Conservation (phyloP, 192 early-diverging fungal species). For the Geranomyces michiganensis region DNA sequence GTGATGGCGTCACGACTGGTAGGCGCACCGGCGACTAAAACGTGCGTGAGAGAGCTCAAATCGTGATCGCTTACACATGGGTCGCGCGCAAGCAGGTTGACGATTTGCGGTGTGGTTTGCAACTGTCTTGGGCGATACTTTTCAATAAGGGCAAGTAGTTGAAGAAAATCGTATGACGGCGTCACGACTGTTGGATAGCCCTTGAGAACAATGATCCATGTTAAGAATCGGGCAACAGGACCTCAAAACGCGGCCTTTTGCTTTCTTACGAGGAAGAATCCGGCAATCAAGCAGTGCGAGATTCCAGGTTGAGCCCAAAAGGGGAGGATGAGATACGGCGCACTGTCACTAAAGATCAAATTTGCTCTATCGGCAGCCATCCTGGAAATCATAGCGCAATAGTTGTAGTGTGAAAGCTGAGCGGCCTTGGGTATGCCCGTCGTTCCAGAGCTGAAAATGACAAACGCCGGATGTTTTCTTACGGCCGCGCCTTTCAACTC, state of each 20-base stretch:
- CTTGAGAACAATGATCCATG: neutral
- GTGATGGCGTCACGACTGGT: neutral
- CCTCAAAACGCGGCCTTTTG: neutral
- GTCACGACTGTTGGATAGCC: conserved; percentile 7
- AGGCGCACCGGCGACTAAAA: conserved; percentile 8
- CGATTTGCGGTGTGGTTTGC: conserved; percentile 15
- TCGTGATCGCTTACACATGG: neutral
- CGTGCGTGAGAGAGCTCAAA: conserved; percentile 9
- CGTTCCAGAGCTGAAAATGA: conserved; percentile 1
- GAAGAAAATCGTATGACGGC: conserved; percentile 10
- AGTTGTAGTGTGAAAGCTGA: conserved; percentile 7
- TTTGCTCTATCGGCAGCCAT: conserved; percentile 3
- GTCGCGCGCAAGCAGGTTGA: conserved; percentile 10
- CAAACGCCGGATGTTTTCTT: neutral
- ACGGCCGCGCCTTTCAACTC: neutral
- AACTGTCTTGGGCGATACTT: conserved; percentile 4
- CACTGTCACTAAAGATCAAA: neutral
- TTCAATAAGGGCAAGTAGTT: neutral
- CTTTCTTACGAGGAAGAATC: neutral
- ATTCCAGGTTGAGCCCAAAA: conserved; percentile 12
- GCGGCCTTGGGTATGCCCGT: conserved; percentile 3
- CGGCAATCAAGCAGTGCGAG: conserved; percentile 12
- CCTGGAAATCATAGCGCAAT: neutral
- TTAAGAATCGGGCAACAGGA: neutral
- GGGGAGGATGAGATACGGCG: neutral